Conservation (phyloP, 2,329 filamentous ascomycete genomes). For the Phialocephala subalpina region DNA sequence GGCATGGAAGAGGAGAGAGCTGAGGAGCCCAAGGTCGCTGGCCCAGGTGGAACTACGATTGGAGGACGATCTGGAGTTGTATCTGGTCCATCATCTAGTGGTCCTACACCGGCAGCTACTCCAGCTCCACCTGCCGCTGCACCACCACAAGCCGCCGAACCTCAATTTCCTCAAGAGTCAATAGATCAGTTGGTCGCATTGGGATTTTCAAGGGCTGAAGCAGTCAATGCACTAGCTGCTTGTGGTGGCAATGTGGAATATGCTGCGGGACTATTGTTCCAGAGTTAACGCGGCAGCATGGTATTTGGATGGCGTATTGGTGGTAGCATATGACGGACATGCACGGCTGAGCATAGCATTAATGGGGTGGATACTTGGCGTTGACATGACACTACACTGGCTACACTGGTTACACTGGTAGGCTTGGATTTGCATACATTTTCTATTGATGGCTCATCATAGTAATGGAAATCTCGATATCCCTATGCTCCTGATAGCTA, state of each 20-base stretch:
- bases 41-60: constrained; percentile 88
- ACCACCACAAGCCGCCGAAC: constrained; percentile 38
- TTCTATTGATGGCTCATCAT: not conserved
- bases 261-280: constrained; percentile 82
- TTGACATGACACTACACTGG: constrained; percentile 9
- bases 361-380: constrained; percentile 20
- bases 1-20: constrained; percentile 75
- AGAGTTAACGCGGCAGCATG: constrained; percentile 46
- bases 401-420: not conserved
- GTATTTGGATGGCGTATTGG: constrained; percentile 23
- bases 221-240: constrained; percentile 81
- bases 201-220: constrained; percentile 79
- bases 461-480: constrained; percentile 4
- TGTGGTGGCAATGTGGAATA: constrained; percentile 87
- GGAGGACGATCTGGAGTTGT: constrained; percentile 85
- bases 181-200: constrained; percentile 80
- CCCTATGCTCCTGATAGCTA: not conserved
- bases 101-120: constrained; percentile 33
- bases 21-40: constrained; percentile 83
- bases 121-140: constrained; percentile 24
- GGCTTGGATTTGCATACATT: not conserved
- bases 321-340: constrained; percentile 25
- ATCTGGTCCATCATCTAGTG: constrained; percentile 49
- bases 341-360: constrained; percentile 32
- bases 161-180: constrained; percentile 60